Evolutionary conservation across 805 yeast genomes (phyloP), one percentile per base, ranked within the genome.

Genomic region (Gaillardinia entomophila): DNA sequence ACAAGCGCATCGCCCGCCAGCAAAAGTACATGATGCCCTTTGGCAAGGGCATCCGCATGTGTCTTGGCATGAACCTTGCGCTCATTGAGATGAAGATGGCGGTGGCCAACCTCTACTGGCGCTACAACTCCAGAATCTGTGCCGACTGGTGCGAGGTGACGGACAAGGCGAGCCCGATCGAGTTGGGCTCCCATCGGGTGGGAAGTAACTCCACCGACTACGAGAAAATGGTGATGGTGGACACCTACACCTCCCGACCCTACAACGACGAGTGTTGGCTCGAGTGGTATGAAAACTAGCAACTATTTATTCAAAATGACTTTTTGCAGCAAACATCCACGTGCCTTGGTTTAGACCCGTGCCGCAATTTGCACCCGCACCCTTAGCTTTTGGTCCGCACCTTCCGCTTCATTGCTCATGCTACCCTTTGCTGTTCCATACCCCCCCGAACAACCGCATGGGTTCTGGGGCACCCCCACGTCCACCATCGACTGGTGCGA

Each of bases 401-500:
- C n/a, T n/a, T n/a, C n/a, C n/a, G n/a, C n/a, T n/a, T n/a, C n/a
- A n/a, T n/a, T n/a, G n/a, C n/a, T n/a, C 10, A 61, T 60, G 66
- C 57, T 70, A 17, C 77, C 76, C 12, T 71, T 71, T 51, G 70
- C 75, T 4, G 39, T 49, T 40, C 75, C 77, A 2, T 77, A 77
- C 46, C 82, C 85, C 1, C 67, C 67, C 5, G 74, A 68, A 22
- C 74, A 75, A 26, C 43, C 51, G n/a, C 36, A 57, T 12, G 89
- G 88, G 1, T 79, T 57, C 53, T 86, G 96, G 96, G 92, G 92
- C 1, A 61, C 66, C 4, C 83, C 84, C 3, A 88, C 97, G 0
- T 75, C 96, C 24, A 89, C 97, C n/a, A 92, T 92, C 24, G 98
- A 90, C 52, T 90, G 97, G 97, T 90, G 98, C 60, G 98, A 90